These are phyloP conservation scores for Saturnispora quitensis DNA, from an alignment of 805 yeast species.

Conservation along the genomic window DNA sequence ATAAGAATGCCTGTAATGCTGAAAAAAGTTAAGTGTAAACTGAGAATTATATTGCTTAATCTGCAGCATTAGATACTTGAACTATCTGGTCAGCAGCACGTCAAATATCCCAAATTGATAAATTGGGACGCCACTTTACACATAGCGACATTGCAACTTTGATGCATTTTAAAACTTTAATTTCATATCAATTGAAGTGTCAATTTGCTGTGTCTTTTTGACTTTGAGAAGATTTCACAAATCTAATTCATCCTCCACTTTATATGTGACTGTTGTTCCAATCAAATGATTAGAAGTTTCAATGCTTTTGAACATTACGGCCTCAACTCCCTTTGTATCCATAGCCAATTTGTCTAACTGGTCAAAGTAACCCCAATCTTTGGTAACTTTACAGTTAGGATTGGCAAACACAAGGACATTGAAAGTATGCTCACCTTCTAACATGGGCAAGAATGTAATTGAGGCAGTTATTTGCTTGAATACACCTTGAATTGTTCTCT, in stretches of 20 bases:
- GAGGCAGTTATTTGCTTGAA: constrained; percentile 85
- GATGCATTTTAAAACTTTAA: no score
- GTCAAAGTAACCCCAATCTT: constrained; percentile 66
- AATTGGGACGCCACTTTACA: no score
- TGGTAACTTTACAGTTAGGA: constrained; percentile 55
- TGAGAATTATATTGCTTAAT: no score
- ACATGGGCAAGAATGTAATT: constrained; percentile 72
- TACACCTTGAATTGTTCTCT: constrained; percentile 72
- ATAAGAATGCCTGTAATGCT: no score
- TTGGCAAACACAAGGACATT: constrained; percentile 79
- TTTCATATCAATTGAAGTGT: no score
- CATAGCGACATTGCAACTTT: no score
- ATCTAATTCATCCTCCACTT: constrained; percentile 15
- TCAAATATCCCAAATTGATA: no score
- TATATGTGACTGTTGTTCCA: constrained; percentile 63
- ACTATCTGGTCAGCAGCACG: no score
- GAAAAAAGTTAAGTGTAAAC: no score
- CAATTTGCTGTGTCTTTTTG: no score
- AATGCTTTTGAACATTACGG: constrained; percentile 61
- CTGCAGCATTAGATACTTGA: no score
- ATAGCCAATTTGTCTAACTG: constrained; percentile 41
- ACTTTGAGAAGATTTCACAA: constrained; percentile 9
- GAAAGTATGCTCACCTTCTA: constrained; percentile 60
- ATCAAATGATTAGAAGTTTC: constrained; percentile 60
- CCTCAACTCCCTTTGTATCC: constrained; percentile 47